Percentiles rank a stretch among this genome's conserved stretches.
Conservation (phyloP, 2,329 filamentous ascomycete genomes). For the Ophiostoma sp. region DNA sequence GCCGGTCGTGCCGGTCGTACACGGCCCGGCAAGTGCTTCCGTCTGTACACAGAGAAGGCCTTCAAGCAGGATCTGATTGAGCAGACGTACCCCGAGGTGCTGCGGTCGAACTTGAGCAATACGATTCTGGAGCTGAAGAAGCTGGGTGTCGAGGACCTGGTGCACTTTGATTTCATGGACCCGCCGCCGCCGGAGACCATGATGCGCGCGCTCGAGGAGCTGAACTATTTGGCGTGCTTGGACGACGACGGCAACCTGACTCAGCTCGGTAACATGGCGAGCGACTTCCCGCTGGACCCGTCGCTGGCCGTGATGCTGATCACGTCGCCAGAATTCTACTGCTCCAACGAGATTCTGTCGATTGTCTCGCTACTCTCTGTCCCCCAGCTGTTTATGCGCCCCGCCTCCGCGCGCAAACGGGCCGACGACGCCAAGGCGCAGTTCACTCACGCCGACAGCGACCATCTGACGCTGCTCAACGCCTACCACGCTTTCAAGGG, state of each 20-base stretch:
- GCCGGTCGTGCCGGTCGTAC: conserved; percentile 99
- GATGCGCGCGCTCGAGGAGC: conserved; percentile 95
- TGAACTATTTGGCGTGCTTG: conserved; percentile 95
- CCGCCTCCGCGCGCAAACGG: conserved; percentile 78
- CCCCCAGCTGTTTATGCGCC: conserved; percentile 89
- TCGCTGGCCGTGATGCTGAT: conserved; percentile 97
- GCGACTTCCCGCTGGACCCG: conserved; percentile 93
- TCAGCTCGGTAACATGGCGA: conserved; percentile 78
- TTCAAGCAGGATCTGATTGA: conserved; percentile 99
- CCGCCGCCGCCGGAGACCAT: conserved; percentile 96
- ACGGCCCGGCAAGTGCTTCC: conserved; percentile 96
- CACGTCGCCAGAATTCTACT: conserved; percentile 95
- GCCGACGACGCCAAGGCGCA: conserved; percentile 97
- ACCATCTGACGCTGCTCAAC: conserved; percentile 94
- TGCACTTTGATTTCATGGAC: conserved; percentile 99
- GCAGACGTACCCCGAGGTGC: conserved; percentile 93
- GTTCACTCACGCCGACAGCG: conserved; percentile 89
- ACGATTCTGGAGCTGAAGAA: conserved; percentile 98
- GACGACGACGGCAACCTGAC: conserved; percentile 97
- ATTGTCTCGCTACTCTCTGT: conserved; percentile 93
- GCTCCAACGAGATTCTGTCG: conserved; percentile 96
- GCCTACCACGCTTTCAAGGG: conserved; percentile 97
- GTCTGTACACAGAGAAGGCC: conserved; percentile 89
- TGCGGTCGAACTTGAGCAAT: conserved; percentile 90
- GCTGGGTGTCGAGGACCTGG: conserved; percentile 89